phyloP scores from a whole-genome alignment of 2,329 filamentous ascomycete species.

The Plenodomus biglobosus region DNA sequence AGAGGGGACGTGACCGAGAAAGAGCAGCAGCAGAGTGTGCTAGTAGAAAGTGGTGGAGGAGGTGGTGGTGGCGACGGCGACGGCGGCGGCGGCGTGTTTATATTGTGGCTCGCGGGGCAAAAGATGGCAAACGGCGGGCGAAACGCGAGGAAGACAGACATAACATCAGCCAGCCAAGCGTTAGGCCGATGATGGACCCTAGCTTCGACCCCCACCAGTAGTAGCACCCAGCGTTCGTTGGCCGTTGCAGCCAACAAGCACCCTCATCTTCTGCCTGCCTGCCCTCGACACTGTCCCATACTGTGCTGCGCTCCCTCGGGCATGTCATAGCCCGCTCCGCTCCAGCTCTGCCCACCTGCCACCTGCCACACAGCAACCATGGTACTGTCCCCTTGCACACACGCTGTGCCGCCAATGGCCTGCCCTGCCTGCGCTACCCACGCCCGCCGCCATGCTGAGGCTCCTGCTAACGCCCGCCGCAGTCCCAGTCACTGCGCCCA shows the following conservation, averaged over 20 bases:
- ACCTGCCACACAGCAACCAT: slow-evolving; percentile 25
- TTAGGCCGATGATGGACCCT: slow-evolving; percentile 16
- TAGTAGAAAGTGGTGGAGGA: no score
- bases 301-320: not conserved
- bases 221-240: not conserved
- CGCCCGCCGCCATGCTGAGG: not conserved
- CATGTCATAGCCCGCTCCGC: slow-evolving; percentile 32
- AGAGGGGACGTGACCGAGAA: no score
- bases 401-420: not conserved
- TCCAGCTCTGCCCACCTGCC: slow-evolving; percentile 19
- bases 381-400: slow-evolving; percentile 19
- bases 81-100: slow-evolving; percentile 17
- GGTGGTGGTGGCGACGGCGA: not conserved
- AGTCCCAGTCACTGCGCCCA: slow-evolving; percentile 95
- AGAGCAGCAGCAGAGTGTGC: no score
- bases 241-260: slow-evolving; percentile 13
- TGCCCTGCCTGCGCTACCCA: no score
- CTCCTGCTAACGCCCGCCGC: slow-evolving; percentile 29
- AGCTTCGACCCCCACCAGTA: slow-evolving; percentile 32
- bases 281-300: slow-evolving; percentile 13
- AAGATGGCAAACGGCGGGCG: slow-evolving; percentile 27
- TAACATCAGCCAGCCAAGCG: slow-evolving; percentile 9
- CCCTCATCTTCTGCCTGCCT: slow-evolving; percentile 26
- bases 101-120: slow-evolving; percentile 33
- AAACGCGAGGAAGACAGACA: slow-evolving; percentile 32